Base-by-base conservation (phyloP, 345 rosid species). In the Nasturtium officinale region DNA sequence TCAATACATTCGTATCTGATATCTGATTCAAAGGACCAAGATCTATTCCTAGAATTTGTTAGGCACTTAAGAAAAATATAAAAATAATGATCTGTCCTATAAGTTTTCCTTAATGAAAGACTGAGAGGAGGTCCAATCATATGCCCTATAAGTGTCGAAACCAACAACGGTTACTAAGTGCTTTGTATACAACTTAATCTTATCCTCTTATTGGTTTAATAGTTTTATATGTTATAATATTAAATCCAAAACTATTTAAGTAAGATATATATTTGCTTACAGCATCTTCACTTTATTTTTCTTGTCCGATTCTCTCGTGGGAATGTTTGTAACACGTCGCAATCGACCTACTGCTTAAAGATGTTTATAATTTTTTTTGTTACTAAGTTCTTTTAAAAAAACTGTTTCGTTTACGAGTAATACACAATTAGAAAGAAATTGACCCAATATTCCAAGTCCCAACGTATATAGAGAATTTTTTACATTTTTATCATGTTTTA, bases 121-220 rank as follows among this genome's bases (percentile, higher is more conserved):
- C 8, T 40, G 37, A 67, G 28, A 42, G 35, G 65, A 76, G 61
- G 56, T 46, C 75, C 70, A 76, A 76, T 76, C 79, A 76, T 69
- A 76, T 76, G 28, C 65, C 16, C 12, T 69, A 2, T 61, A 53
- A 68, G 69, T 75, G 74, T 61, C 56, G 26, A 75, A 52, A 61
- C 64, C 69, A 23, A 56, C 79, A 61, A 68, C 43, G 32, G 54
- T 61, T 23, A 23, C 25, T 52, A 69, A 62, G 71, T 76, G 75
- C 66, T 69, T 76, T 69, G 45, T 62, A 43, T 43, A 23, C 25
- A 68, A 69, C 64, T 55, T 55, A 53, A 51, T 37, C 75, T 76
- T 61, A 75, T 75, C 79, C 54, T 63, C 53, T 54, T 63, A 9
- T 55, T 42, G 43, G 25, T 23, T 23, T 23, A 23, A 23, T 23